Percentiles rank a stretch among this genome's conserved stretches.
Conservation (phyloP, 2,329 filamentous ascomycete species). For the Sclerotinia sclerotiorum region DNA sequence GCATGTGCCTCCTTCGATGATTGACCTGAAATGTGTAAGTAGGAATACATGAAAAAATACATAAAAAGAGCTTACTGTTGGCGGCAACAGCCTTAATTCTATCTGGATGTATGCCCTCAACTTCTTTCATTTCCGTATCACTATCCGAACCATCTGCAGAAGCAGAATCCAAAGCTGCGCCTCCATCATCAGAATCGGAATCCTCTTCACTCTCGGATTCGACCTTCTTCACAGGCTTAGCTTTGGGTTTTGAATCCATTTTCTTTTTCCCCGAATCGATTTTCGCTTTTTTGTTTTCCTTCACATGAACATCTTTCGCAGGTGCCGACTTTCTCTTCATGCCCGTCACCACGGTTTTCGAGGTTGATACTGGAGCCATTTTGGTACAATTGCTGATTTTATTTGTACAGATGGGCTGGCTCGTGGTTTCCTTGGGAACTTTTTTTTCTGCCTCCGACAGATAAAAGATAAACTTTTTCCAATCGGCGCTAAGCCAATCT, state of each 20-base stretch:
- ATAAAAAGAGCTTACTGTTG: slow-evolving; percentile 31
- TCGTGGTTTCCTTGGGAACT: slow-evolving; percentile 15
- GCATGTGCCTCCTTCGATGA: slow-evolving; percentile 84
- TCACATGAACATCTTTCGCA: slow-evolving; percentile 47
- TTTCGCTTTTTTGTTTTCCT: slow-evolving; percentile 54
- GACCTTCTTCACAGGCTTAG: slow-evolving; percentile 36
- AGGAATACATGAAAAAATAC: slow-evolving; percentile 42
- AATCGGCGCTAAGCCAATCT: slow-evolving; percentile 32
- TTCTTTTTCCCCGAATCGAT: slow-evolving; percentile 35
- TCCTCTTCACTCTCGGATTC: slow-evolving; percentile 40
- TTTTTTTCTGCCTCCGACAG: slow-evolving; percentile 26
- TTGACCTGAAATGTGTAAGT: slow-evolving; percentile 46
- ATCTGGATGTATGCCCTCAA: slow-evolving; percentile 41
- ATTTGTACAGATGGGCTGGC: slow-evolving; percentile 14
- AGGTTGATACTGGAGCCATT: slow-evolving; percentile 42
- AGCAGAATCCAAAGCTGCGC: slow-evolving; percentile 38
- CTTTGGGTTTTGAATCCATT: slow-evolving; percentile 24
- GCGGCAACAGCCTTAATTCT: slow-evolving; percentile 38
- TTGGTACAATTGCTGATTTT: slow-evolving; percentile 24
- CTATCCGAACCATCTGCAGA: slow-evolving; percentile 40
- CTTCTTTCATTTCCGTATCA: slow-evolving; percentile 41
- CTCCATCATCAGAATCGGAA: slow-evolving; percentile 42
- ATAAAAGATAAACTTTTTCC: slow-evolving; percentile 26
- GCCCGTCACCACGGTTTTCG: slow-evolving; percentile 48
- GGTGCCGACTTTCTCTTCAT: slow-evolving; percentile 58